A percentile compares a stretch with the other conserved stretches of the same genome.
These are phyloP conservation scores for Schoenoplectus triqueter DNA, from an alignment of 202 grass and related monocot genomes.

Conservation along the genomic window DNA sequence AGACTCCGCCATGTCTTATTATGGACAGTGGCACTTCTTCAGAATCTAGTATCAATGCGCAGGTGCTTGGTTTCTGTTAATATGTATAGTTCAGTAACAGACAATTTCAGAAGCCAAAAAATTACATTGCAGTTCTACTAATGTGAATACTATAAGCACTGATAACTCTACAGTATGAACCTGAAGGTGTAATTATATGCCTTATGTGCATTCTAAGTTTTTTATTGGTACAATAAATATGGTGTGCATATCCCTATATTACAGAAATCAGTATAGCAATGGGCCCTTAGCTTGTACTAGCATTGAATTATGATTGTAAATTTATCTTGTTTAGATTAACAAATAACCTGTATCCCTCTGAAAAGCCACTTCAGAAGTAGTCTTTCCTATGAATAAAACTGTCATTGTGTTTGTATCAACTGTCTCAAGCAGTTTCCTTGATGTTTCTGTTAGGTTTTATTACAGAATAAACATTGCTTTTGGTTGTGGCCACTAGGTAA, in stretches of 20 bases:
- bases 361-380: too few relatives aligned
- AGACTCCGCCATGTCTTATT: conserved; percentile 37
- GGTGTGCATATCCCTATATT: not conserved
- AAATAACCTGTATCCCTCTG: too few relatives aligned
- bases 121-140: not conserved
- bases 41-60: conserved; percentile 21
- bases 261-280: not conserved
- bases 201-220: too few relatives aligned
- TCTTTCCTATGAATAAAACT: not conserved
- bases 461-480: conserved; percentile 71
- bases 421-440: not conserved
- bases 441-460: not conserved
- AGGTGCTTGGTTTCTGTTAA: not conserved
- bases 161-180: not conserved
- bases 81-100: not conserved
- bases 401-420: not conserved
- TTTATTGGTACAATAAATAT: not conserved
- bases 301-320: not conserved
- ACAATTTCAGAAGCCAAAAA: not conserved
- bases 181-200: too few relatives aligned
- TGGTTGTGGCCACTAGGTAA: conserved; percentile 93
- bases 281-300: not conserved
- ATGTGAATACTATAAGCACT: not conserved
- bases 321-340: not conserved
- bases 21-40: not conserved